phyloP scores from a whole-genome alignment of 345 rosid genomes.

The Durio zibethinus region DNA sequence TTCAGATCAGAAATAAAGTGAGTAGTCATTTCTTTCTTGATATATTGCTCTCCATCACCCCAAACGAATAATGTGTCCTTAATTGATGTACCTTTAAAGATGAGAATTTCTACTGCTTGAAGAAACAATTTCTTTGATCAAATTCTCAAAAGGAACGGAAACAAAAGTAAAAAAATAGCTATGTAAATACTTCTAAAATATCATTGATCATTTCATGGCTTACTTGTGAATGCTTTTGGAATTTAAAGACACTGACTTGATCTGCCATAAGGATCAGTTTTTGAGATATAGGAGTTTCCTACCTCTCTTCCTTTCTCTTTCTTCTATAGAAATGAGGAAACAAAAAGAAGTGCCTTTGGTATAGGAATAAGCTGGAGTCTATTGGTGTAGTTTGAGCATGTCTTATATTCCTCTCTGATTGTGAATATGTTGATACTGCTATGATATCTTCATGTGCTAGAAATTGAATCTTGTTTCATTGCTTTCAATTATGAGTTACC shows the following conservation, averaged over 20 bases:
- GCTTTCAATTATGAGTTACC: neutral
- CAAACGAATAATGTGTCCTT: neutral
- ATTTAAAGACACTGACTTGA: neutral
- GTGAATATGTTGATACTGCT: neutral
- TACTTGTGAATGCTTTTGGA: neutral
- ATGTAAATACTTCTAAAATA: neutral
- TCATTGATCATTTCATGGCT: neutral
- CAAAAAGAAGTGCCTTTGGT: neutral
- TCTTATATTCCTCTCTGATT: neutral
- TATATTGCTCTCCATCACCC: neutral
- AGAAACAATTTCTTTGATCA: neutral
- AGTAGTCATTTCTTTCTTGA: conserved; percentile 25
- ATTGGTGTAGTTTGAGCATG: neutral
- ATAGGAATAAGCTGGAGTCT: neutral
- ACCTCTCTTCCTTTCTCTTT: neutral
- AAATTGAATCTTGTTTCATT: neutral
- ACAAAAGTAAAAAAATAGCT: neutral
- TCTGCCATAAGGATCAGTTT: neutral
- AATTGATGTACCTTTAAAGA: neutral
- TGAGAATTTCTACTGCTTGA: neutral
- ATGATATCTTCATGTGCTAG: neutral
- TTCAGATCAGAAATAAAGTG: conserved; percentile 82
- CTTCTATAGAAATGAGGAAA: neutral
- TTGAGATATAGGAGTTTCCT: neutral
- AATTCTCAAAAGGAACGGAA: neutral